These are phyloP conservation scores for Omphalea diandra DNA, from an alignment of 441 rosid genomes.

Conservation along the genomic window DNA sequence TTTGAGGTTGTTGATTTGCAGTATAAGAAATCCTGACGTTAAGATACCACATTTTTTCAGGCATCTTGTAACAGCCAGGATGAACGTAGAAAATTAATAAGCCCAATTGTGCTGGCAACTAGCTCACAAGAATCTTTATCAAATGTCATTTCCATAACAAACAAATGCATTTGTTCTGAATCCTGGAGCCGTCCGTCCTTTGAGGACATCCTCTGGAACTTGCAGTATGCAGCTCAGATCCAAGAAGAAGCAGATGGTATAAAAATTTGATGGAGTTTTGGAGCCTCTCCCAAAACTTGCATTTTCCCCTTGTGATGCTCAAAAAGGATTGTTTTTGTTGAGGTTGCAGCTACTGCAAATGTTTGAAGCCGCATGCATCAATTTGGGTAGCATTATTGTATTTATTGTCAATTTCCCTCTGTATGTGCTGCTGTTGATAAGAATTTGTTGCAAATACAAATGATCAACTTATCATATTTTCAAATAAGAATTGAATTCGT, in stretches of 20 bases:
- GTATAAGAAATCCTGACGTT: background rate
- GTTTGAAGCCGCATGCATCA: background rate
- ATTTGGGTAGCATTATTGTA: background rate
- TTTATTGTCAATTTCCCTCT: too few relatives aligned
- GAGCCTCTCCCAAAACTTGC: background rate
- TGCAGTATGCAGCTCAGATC: slow-evolving; percentile 53
- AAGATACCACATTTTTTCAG: slow-evolving; percentile 24
- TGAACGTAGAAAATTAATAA: slow-evolving; percentile 30
- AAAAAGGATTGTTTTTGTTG: background rate
- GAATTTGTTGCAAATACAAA: too few relatives aligned
- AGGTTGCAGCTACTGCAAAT: slow-evolving; percentile 4
- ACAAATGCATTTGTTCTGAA: slow-evolving; percentile 48
- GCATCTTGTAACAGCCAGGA: slow-evolving; percentile 41
- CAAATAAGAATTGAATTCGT: too few relatives aligned
- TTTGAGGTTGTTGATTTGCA: background rate
- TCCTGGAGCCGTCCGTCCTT: slow-evolving; percentile 47
- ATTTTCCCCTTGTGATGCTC: background rate
- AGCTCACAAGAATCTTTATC: slow-evolving; percentile 50
- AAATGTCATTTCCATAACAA: slow-evolving; percentile 42
- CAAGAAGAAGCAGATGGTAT: slow-evolving; percentile 36
- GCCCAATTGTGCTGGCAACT: slow-evolving; percentile 42
- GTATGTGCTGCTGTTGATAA: too few relatives aligned
- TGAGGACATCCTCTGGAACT: slow-evolving; percentile 59
- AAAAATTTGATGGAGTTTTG: slow-evolving; percentile 1
- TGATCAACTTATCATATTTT: too few relatives aligned